A percentile compares a stretch with the other conserved stretches of the same genome.
phyloP scores from a whole-genome alignment of 805 yeast genomes.

The Suhomyces tanzawaensis region DNA sequence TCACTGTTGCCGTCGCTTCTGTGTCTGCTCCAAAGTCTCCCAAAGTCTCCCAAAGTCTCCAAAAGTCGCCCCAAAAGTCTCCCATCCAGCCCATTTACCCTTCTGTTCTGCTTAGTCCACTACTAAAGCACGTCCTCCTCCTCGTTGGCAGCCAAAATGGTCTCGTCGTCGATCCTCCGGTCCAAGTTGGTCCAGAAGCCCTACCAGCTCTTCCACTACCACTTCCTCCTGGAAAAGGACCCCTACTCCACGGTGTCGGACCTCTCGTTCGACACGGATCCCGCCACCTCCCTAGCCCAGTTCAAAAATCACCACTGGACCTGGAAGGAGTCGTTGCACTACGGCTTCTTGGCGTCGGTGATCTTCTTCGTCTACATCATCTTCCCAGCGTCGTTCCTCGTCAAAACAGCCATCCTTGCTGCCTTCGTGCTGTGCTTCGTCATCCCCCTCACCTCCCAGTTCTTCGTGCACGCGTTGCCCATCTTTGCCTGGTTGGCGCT shows the following conservation, averaged over 20 bases:
- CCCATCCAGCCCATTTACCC: too few relatives aligned
- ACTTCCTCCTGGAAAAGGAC: conserved; percentile 55
- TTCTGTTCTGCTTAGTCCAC: too few relatives aligned
- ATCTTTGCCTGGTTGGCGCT: conserved; percentile 82
- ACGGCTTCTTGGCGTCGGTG: conserved; percentile 49
- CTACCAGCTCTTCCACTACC: conserved; percentile 44
- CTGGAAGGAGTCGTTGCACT: conserved; percentile 50
- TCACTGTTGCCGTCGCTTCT: too few relatives aligned
- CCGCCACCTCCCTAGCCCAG: conserved; percentile 38
- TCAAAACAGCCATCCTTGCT: conserved; percentile 36
- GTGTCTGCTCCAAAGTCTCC: too few relatives aligned
- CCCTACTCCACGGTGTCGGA: conserved; percentile 49
- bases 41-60: too few relatives aligned
- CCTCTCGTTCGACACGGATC: conserved; percentile 48
- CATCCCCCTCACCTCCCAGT: conserved; percentile 79
- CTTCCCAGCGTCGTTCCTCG: conserved; percentile 52
- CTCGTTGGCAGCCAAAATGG: too few relatives aligned
- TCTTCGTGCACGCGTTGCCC: conserved; percentile 80
- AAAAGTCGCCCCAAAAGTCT: too few relatives aligned
- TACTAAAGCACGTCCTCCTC: too few relatives aligned
- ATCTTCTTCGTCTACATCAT: conserved; percentile 57
- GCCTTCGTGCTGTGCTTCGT: conserved; percentile 47
- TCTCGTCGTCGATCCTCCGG: too few relatives aligned
- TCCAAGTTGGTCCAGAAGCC: conserved; percentile 33
- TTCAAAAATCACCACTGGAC: conserved; percentile 44